A percentile compares a stretch with the other conserved stretches of the same genome.
These are phyloP conservation scores for Diplodia sapinea DNA, from an alignment of 2,329 filamentous ascomycete species.

Conservation along the genomic window DNA sequence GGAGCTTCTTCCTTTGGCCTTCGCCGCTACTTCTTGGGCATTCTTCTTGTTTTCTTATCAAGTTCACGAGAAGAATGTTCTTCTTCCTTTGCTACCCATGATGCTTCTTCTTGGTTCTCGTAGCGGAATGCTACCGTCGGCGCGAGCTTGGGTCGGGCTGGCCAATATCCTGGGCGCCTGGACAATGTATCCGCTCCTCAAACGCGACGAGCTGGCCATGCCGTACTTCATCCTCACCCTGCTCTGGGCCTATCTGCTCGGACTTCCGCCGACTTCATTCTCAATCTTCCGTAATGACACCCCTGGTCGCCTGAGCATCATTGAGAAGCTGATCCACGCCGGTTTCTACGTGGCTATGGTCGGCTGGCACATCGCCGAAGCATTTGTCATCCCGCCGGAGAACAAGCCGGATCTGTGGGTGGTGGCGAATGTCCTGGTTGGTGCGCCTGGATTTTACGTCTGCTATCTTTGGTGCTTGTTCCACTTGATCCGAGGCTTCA, in stretches of 20 bases:
- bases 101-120: slow-evolving; percentile 81
- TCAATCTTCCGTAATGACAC: slow-evolving; percentile 65
- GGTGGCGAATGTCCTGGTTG: slow-evolving; percentile 85
- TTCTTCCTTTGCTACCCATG: slow-evolving; percentile 92
- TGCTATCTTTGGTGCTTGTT: slow-evolving; percentile 93
- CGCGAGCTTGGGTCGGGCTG: slow-evolving; percentile 91
- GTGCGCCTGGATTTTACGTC: slow-evolving; percentile 80
- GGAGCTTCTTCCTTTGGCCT: slow-evolving; percentile 76
- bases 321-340: slow-evolving; percentile 74
- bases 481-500: slow-evolving; percentile 55
- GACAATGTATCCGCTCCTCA: slow-evolving; percentile 92
- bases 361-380: slow-evolving; percentile 79
- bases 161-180: slow-evolving; percentile 87
- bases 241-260: slow-evolving; percentile 90
- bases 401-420: slow-evolving; percentile 94
- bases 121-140: slow-evolving; percentile 76
- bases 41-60: slow-evolving; percentile 99
- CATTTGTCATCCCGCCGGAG: slow-evolving; percentile 68
- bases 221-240: slow-evolving; percentile 85
- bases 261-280: slow-evolving; percentile 78
- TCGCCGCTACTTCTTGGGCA: slow-evolving; percentile 88
- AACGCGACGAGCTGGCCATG: slow-evolving; percentile 79
- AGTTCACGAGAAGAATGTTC: slow-evolving; percentile 96
- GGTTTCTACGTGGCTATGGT: slow-evolving; percentile 79
- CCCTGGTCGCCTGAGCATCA: slow-evolving; percentile 55